A percentile compares a stretch with the other conserved stretches of the same genome.
Conservation (phyloP, 2,329 filamentous ascomycete species). For the Aspergillus piperis region DNA sequence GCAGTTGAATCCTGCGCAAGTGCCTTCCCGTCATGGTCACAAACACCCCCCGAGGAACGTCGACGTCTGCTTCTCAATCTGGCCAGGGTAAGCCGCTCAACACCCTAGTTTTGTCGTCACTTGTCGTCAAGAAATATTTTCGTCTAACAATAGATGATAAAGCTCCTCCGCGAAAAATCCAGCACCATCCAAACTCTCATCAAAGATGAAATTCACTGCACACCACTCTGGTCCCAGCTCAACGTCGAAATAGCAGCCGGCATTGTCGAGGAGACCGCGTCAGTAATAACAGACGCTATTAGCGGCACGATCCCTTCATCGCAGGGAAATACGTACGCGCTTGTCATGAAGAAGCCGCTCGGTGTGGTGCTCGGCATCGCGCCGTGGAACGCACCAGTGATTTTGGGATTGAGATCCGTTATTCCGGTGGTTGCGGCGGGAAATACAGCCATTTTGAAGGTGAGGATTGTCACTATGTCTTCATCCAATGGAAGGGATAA, state of each 20-base stretch:
- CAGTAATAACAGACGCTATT: slow-evolving; percentile 16
- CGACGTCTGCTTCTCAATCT: neutral
- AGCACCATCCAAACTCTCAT: neutral
- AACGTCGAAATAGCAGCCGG: neutral
- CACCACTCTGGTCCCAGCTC: neutral
- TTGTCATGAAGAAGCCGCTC: slow-evolving; percentile 70
- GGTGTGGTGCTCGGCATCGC: slow-evolving; percentile 74
- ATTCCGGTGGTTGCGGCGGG: slow-evolving; percentile 64
- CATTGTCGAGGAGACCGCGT: slow-evolving; percentile 9
- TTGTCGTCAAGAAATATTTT: neutral
- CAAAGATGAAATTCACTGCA: slow-evolving; percentile 11
- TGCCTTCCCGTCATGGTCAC: slow-evolving; percentile 8
- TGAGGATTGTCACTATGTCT: neutral
- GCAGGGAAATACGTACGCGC: slow-evolving; percentile 53
- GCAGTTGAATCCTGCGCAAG: slow-evolving; percentile 6
- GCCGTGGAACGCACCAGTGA: slow-evolving; percentile 64
- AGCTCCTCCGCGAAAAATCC: neutral
- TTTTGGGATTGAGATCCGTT: slow-evolving; percentile 47
- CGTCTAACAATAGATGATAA: neutral
- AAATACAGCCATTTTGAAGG: slow-evolving; percentile 69
- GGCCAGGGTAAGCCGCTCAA: neutral
- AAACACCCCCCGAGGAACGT: neutral
- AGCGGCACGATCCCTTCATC: slow-evolving; percentile 48
- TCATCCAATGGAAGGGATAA: neutral
- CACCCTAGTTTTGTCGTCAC: neutral